Conservation (phyloP, 2,329 filamentous ascomycete species). For the Xylaria sp. region DNA sequence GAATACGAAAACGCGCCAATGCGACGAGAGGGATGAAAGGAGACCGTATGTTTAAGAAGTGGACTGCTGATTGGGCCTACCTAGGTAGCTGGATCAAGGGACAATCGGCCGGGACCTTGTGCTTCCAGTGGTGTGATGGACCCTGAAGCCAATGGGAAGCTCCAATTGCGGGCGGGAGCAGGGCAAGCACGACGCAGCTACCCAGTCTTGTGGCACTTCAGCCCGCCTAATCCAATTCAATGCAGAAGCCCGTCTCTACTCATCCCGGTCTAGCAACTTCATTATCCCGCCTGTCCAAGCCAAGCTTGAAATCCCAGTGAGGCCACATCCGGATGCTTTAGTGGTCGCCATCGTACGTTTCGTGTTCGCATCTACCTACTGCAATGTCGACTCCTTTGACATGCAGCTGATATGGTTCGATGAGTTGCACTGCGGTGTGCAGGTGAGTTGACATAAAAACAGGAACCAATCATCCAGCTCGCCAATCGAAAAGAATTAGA, state of each 20-base stretch:
- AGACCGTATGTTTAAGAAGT: constrained; percentile 33
- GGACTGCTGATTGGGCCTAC: constrained; percentile 4
- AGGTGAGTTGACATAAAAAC: constrained; percentile 18
- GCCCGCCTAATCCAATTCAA: constrained; percentile 2
- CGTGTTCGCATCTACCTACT: constrained; percentile 32
- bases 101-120: constrained; percentile 27
- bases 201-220: background rate
- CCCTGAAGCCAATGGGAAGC: constrained; percentile 29
- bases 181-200: background rate
- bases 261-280: constrained; percentile 3
- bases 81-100: constrained; percentile 17
- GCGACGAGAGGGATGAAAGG: background rate
- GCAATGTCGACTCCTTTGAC: background rate
- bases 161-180: constrained; percentile 5
- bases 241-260: background rate
- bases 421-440: constrained; percentile 1
- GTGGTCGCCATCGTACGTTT: constrained; percentile 28
- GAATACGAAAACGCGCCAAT: constrained; percentile 45
- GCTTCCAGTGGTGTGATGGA: constrained; percentile 33
- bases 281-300: background rate
- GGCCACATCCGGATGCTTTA: constrained; percentile 25
- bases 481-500: background rate
- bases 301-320: constrained; percentile 16
- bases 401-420: constrained; percentile 18
- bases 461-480: background rate